Conservation (phyloP, 169 alveolate species). For the Cyclospora cayetanensis region DNA sequence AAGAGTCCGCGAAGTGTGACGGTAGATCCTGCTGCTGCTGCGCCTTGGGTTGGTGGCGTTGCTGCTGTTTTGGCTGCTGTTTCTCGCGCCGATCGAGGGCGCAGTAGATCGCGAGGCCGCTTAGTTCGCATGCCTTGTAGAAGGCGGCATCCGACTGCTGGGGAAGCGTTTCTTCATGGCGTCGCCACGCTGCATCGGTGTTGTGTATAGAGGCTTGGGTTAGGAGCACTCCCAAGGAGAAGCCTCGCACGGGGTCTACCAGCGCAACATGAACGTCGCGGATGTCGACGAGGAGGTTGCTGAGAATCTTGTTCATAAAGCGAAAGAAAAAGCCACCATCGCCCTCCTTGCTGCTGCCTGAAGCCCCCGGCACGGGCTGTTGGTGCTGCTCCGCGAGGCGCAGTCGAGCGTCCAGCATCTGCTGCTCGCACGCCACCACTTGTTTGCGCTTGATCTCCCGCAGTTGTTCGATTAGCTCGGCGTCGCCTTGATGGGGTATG, state of each 20-base stretch:
- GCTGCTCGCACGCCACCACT: constrained; percentile 69
- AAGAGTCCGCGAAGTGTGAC: background rate
- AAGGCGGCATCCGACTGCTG: constrained; percentile 24
- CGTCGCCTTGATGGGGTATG: constrained; percentile 79
- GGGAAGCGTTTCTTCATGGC: background rate
- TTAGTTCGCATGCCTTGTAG: constrained; percentile 63
- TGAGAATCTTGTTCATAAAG: constrained; percentile 82
- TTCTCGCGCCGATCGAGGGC: background rate
- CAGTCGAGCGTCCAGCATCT: constrained; percentile 73
- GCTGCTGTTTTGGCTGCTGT: background rate
- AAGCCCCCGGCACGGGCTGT: background rate
- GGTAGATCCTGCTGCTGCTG: constrained; percentile 23
- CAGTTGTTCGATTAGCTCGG: constrained; percentile 78
- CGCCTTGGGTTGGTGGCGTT: background rate
- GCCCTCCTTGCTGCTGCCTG: constrained; percentile 74
- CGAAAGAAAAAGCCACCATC: constrained; percentile 80
- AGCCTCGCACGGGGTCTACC: constrained; percentile 78
- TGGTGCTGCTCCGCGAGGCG: constrained; percentile 21
- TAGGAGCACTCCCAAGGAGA: constrained; percentile 77
- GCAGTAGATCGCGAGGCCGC: constrained; percentile 67
- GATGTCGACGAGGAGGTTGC: constrained; percentile 85
- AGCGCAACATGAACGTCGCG: constrained; percentile 84
- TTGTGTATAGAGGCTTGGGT: constrained; percentile 55
- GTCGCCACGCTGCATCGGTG: constrained; percentile 68
- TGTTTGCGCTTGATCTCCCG: constrained; percentile 77